A percentile compares a stretch with the other conserved stretches of the same genome.
Evolutionary conservation across 306 rosid genomes (phyloP).

Genomic region (Bauhinia variegata): DNA sequence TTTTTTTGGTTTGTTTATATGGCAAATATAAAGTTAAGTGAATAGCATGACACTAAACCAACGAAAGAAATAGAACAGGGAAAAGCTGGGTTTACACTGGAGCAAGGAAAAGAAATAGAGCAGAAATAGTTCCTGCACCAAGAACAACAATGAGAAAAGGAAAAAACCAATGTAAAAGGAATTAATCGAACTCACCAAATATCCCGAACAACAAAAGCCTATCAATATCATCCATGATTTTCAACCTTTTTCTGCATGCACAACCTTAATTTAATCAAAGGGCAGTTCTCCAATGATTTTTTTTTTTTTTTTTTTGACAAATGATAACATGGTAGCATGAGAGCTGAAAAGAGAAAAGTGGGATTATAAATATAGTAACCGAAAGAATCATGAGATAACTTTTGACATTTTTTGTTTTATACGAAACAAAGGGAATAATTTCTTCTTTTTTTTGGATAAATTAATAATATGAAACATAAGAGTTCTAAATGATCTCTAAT

Average conservation of each 20-base stretch:
- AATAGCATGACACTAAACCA: not conserved
- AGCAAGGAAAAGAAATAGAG: conserved; percentile 85
- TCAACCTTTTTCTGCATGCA: not conserved
- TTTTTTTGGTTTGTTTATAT: too few species aligned
- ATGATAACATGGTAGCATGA: not conserved
- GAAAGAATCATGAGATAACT: conserved; percentile 2
- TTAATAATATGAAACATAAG: too few species aligned
- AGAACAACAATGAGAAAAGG: conserved; percentile 21
- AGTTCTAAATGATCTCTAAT: too few species aligned
- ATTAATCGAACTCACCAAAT: conserved; percentile 54
- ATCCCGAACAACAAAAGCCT: conserved; percentile 59
- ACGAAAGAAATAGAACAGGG: not conserved
- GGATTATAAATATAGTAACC: conserved; percentile 26
- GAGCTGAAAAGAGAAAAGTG: not conserved
- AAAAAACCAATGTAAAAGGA: not conserved
- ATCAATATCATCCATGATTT: conserved; percentile 56
- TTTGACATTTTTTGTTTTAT: too few species aligned
- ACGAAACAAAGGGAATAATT: too few species aligned
- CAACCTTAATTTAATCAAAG: not conserved
- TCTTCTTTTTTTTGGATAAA: too few species aligned
- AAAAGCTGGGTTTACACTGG: conserved; percentile 55
- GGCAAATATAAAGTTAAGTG: not conserved
- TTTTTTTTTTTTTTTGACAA: conserved; percentile 8
- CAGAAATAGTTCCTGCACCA: conserved; percentile 71
- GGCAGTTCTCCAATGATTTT: not conserved